Conservation (phyloP, 1,284 basidiomycete species). For the Pulveroboletus sp. region DNA sequence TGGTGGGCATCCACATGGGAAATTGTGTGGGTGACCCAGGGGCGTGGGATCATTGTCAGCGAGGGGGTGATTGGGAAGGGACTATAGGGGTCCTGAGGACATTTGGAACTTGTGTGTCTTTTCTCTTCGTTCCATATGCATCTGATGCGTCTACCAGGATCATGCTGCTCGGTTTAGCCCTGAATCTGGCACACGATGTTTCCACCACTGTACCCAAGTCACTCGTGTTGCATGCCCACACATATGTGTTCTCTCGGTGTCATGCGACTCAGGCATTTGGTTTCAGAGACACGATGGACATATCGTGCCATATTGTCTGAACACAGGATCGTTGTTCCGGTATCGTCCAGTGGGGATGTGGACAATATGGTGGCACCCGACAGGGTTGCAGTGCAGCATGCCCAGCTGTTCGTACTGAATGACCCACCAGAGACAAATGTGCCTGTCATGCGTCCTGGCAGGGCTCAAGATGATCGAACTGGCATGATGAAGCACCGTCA, state of each 20-base stretch:
- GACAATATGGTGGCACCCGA: background rate
- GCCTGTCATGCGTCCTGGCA: background rate
- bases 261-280: no score
- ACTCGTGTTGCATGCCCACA: conserved; percentile 31
- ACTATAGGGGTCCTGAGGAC: conserved; percentile 66
- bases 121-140: background rate
- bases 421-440: background rate
- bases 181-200: conserved; percentile 45
- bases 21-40: conserved; percentile 71
- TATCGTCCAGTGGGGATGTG: background rate
- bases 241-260: conserved; percentile 6
- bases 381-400: background rate
- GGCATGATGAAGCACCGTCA: conserved; percentile 22
- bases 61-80: conserved; percentile 56
- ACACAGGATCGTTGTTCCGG: conserved; percentile 57
- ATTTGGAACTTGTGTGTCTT: conserved; percentile 56
- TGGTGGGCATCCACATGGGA: conserved; percentile 84
- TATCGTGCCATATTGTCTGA: conserved; percentile 74
- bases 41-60: conserved; percentile 67
- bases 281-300: conserved; percentile 48
- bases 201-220: no score
- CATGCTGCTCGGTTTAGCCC: conserved; percentile 59
- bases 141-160: conserved; percentile 39
- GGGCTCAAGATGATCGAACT: no score
- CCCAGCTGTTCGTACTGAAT: background rate